A percentile compares a stretch with the other conserved stretches of the same genome.
Conservation (phyloP, 2,329 filamentous ascomycete genomes). For the Lasiodiplodia sp. region DNA sequence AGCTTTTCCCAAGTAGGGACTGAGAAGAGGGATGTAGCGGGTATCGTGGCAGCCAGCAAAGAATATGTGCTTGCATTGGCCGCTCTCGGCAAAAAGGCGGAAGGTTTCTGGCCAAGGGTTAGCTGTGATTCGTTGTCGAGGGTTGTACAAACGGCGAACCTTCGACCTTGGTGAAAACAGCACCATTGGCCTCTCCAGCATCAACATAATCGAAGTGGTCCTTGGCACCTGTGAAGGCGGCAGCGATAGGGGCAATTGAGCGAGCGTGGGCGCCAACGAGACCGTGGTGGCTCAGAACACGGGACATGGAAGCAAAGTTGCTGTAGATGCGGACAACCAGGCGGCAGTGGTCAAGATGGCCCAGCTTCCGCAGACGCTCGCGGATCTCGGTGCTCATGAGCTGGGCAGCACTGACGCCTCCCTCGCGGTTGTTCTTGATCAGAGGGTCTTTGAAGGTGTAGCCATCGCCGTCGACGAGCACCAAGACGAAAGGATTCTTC, state of each 20-base stretch:
- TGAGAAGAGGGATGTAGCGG: constrained; percentile 65
- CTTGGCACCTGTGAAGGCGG: constrained; percentile 65
- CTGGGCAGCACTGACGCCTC: constrained; percentile 64
- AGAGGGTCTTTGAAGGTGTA: constrained; percentile 63
- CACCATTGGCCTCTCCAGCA: constrained; percentile 66
- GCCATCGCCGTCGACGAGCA: constrained; percentile 69
- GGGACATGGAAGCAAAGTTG: constrained; percentile 62
- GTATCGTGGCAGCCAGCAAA: constrained; percentile 69
- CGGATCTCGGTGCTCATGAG: constrained; percentile 61
- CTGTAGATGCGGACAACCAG: constrained; percentile 65
- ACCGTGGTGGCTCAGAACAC: constrained; percentile 57
- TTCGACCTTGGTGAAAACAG: constrained; percentile 65
- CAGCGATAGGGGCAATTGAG: constrained; percentile 62
- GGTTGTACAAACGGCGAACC: constrained; percentile 42
- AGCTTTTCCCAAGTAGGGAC: constrained; percentile 57
- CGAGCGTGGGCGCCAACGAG: constrained; percentile 63
- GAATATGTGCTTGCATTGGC: constrained; percentile 70
- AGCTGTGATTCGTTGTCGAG: not conserved
- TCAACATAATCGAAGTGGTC: constrained; percentile 69
- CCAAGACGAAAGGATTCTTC: constrained; percentile 65
- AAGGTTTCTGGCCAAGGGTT: constrained; percentile 43
- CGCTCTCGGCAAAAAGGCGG: constrained; percentile 63
- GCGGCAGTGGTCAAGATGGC: constrained; percentile 58
- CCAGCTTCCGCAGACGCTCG: constrained; percentile 48
- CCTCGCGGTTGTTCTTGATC: constrained; percentile 57